phyloP scores from a whole-genome alignment of 768 basidiomycete genomes.

The Mycena alexandri region DNA sequence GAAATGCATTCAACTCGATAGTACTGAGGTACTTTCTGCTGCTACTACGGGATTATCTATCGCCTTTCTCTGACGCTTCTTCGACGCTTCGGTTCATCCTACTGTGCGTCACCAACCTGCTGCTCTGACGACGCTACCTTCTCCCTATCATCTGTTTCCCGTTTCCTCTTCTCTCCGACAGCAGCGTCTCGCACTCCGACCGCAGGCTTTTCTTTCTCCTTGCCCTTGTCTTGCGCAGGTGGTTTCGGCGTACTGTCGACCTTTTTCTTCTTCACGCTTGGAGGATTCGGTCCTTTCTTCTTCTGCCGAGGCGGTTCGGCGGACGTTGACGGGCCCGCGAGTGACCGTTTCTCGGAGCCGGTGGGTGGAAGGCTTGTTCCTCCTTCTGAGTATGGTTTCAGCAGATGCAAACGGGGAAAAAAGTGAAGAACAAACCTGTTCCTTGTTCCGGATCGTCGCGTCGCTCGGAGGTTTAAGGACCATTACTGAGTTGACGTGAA shows the following conservation, averaged over 20 bases:
- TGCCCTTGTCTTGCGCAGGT: slow-evolving; percentile 25
- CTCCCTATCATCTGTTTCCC: slow-evolving; percentile 32
- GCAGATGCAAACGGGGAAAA: not conserved
- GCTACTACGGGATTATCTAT: not conserved
- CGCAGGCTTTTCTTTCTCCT: slow-evolving; percentile 9
- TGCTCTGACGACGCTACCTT: not conserved
- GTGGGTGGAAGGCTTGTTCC: slow-evolving; percentile 69
- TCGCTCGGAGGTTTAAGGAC: slow-evolving; percentile 92
- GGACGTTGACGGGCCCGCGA: slow-evolving; percentile 52
- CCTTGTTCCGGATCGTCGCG: slow-evolving; percentile 78
- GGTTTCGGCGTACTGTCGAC: slow-evolving; percentile 27
- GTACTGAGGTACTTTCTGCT: no score
- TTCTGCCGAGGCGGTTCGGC: slow-evolving; percentile 61
- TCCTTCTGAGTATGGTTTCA: slow-evolving; percentile 63
- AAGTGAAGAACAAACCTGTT: slow-evolving; percentile 48
- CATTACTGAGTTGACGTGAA: slow-evolving; percentile 94
- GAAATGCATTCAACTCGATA: no score
- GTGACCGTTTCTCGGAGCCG: slow-evolving; percentile 58
- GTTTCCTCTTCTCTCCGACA: slow-evolving; percentile 34
- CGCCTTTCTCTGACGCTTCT: slow-evolving; percentile 29
- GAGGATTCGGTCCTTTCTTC: slow-evolving; percentile 88
- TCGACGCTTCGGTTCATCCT: slow-evolving; percentile 31
- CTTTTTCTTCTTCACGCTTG: slow-evolving; percentile 93
- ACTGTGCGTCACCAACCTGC: slow-evolving; percentile 7
- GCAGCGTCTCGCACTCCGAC: not conserved